Percentiles rank a stretch among this genome's conserved stretches.
Evolutionary conservation across 78 protist species (phyloP).

Genomic region (Dictyostelium citrinum): DNA sequence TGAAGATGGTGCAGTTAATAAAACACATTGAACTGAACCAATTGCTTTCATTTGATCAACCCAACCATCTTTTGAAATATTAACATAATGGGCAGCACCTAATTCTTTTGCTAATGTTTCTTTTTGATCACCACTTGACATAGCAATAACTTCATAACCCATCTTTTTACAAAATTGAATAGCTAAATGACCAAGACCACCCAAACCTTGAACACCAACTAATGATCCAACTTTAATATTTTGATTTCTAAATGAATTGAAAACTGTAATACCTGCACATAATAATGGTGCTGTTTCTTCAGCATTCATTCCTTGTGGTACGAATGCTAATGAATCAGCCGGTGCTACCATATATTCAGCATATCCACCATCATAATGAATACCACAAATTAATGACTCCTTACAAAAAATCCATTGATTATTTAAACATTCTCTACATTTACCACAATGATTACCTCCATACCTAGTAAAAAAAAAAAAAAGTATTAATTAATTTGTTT

Average conservation of each 20-base stretch:
- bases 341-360: constrained; percentile 52
- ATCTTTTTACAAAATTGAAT: constrained; percentile 74
- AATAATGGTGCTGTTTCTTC: constrained; percentile 58
- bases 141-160: constrained; percentile 69
- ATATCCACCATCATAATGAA: constrained; percentile 64
- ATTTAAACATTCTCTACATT: constrained; percentile 29
- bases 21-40: not conserved
- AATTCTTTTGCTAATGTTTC: constrained; percentile 12
- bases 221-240: constrained; percentile 34
- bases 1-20: not conserved
- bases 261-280: constrained; percentile 84
- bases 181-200: constrained; percentile 87
- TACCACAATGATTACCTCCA: constrained; percentile 44
- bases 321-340: not conserved
- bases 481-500: no score
- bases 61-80: not conserved
- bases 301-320: constrained; percentile 38
- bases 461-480: not conserved
- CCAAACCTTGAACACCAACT: constrained; percentile 74
- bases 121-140: constrained; percentile 1
- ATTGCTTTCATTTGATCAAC: not conserved
- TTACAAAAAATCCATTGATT: constrained; percentile 23
- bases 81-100: constrained; percentile 54
- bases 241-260: constrained; percentile 35
- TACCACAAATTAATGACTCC: not conserved